phyloP scores from a whole-genome alignment of 2,329 filamentous ascomycete genomes.

The Colletotrichum limetticola region DNA sequence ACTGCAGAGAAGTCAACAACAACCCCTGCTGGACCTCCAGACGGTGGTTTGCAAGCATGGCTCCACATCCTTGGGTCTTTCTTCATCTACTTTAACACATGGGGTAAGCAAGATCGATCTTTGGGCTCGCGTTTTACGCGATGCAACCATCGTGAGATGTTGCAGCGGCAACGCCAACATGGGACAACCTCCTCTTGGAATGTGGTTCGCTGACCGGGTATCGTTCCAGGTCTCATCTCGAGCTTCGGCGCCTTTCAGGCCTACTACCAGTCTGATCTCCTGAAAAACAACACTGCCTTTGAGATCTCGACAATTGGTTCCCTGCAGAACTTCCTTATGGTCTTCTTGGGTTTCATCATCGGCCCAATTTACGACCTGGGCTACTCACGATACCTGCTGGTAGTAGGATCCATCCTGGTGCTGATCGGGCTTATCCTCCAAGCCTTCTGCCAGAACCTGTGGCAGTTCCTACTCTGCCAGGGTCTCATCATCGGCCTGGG shows the following conservation, averaged over 20 bases:
- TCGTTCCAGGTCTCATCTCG: constrained; percentile 46
- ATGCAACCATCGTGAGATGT: constrained; percentile 1
- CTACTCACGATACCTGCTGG: constrained; percentile 52
- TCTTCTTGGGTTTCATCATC: constrained; percentile 52
- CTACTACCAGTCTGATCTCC: constrained; percentile 55
- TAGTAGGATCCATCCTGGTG: constrained; percentile 51
- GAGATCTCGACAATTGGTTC: constrained; percentile 58
- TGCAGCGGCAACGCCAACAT: not conserved
- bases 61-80: constrained; percentile 58
- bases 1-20: constrained; percentile 13
- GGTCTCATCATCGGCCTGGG: constrained; percentile 58
- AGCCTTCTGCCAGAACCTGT: constrained; percentile 20
- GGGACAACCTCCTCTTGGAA: not conserved
- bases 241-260: constrained; percentile 65
- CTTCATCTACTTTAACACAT: constrained; percentile 60
- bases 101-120: constrained; percentile 15
- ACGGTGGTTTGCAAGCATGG: constrained; percentile 55
- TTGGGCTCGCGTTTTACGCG: not conserved
- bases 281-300: constrained; percentile 12
- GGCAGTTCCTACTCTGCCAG: constrained; percentile 50
- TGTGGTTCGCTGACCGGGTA: not conserved
- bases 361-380: constrained; percentile 61
- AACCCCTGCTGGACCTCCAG: constrained; percentile 24
- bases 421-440: constrained; percentile 54
- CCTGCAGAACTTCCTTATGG: constrained; percentile 57